phyloP scores from a whole-genome alignment of 352 stramenopile species.

The Phytophthora megakarya region DNA sequence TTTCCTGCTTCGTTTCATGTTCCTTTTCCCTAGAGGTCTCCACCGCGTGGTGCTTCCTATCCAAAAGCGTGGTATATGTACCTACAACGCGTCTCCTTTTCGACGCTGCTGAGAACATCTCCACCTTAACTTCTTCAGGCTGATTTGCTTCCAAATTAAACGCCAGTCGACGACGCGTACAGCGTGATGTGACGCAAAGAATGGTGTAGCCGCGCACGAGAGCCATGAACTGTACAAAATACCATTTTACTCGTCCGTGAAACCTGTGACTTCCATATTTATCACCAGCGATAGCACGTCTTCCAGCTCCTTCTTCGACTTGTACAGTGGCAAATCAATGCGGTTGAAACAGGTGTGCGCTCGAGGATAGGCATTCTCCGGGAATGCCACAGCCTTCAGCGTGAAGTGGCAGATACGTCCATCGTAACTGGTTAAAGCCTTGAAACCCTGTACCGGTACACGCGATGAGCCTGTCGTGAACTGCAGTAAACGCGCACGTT shows the following conservation, averaged over 20 bases:
- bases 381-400: slow-evolving; percentile 60
- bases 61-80: slow-evolving; percentile 25
- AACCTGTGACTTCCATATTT: slow-evolving; percentile 96
- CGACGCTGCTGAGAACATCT: slow-evolving; percentile 30
- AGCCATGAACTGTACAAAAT: slow-evolving; percentile 46
- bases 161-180: slow-evolving; percentile 13
- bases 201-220: slow-evolving; percentile 29
- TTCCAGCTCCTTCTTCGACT: slow-evolving; percentile 92
- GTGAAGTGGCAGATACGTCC: slow-evolving; percentile 81
- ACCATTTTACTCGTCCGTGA: slow-evolving; percentile 80
- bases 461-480: slow-evolving; percentile 86
- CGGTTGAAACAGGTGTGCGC: slow-evolving; percentile 88
- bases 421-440: slow-evolving; percentile 81
- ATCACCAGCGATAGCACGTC: slow-evolving; percentile 96
- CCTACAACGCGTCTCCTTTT: slow-evolving; percentile 20
- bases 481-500: slow-evolving; percentile 82
- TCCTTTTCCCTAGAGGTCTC: slow-evolving; percentile 30
- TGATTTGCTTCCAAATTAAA: slow-evolving; percentile 28
- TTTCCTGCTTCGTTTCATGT: slow-evolving; percentile 31
- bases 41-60: slow-evolving; percentile 23
- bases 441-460: slow-evolving; percentile 87
- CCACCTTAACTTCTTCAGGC: slow-evolving; percentile 29
- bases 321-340: slow-evolving; percentile 81
- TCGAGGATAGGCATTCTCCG: slow-evolving; percentile 64
- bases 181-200: slow-evolving; percentile 21